Conservation (phyloP, 129 eudicot genomes). For the Logfia minima region DNA sequence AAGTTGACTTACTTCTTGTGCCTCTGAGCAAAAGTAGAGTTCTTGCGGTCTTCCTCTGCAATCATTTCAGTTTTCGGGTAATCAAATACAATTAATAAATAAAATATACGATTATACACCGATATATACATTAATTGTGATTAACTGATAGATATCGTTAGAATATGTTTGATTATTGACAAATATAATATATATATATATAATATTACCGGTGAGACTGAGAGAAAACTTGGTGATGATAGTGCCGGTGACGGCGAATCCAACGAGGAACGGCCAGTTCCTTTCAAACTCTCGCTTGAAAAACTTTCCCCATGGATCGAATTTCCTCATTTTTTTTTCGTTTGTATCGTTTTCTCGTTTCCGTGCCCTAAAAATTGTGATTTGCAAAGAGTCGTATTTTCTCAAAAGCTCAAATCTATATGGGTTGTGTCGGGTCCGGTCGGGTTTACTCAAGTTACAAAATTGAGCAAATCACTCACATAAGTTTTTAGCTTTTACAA, state of each 20-base stretch:
- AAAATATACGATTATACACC: not conserved
- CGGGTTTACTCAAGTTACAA: not conserved
- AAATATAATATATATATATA: too few species aligned
- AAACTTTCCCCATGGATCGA: constrained; percentile 41
- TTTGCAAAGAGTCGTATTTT: not conserved
- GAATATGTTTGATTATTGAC: not conserved
- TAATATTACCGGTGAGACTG: constrained; percentile 52
- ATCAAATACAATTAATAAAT: constrained; percentile 1
- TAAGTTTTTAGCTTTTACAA: not conserved
- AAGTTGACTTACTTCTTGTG: constrained; percentile 45
- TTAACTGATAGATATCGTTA: not conserved
- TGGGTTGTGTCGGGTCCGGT: constrained; percentile 13
- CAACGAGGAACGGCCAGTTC: constrained; percentile 48
- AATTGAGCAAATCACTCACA: not conserved
- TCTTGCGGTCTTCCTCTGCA: constrained; percentile 72
- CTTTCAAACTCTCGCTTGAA: constrained; percentile 35
- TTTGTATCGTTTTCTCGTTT: not conserved
- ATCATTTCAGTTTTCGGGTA: not conserved
- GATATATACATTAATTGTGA: not conserved
- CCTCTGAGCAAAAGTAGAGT: constrained; percentile 61
- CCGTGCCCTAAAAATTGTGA: constrained; percentile 13
- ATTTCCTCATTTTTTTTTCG: constrained; percentile 32
- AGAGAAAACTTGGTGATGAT: constrained; percentile 63
- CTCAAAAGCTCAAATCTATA: not conserved
- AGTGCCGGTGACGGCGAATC: constrained; percentile 65